Evolutionary conservation across 2,329 filamentous ascomycete genomes (phyloP).

Genomic region (Dactylonectria macrodidyma): DNA sequence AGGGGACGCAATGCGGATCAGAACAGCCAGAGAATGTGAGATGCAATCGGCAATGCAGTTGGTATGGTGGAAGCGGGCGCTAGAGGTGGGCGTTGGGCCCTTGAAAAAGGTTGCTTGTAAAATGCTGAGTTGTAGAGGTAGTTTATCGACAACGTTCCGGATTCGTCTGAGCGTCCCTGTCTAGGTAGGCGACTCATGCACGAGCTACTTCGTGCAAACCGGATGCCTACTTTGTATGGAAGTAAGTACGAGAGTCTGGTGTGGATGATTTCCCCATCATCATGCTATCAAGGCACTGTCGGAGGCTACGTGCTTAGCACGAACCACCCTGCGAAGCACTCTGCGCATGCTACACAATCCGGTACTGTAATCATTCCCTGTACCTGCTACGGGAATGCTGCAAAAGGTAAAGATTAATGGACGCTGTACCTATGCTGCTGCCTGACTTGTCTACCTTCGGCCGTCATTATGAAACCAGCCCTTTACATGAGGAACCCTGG

Average conservation of each 20-base stretch:
- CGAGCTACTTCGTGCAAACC: background rate
- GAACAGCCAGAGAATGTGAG: background rate
- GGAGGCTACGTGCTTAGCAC: background rate
- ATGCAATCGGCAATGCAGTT: background rate
- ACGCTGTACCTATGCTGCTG: background rate
- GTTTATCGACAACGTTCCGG: background rate
- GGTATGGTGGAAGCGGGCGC: background rate
- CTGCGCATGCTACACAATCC: background rate
- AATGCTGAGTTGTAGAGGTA: background rate
- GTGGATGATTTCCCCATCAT: constrained; percentile 4
- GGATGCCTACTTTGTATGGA: background rate
- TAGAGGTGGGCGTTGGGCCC: background rate
- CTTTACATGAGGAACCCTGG: constrained; percentile 22
- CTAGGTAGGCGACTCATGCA: background rate
- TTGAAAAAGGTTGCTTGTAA: background rate
- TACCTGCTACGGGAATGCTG: background rate
- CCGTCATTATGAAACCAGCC: constrained; percentile 28
- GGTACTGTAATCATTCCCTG: background rate
- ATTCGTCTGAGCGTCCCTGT: background rate
- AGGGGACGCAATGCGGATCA: background rate
- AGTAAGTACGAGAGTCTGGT: background rate
- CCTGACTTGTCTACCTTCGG: constrained; percentile 3
- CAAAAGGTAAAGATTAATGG: background rate
- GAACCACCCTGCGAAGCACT: background rate
- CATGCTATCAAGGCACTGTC: background rate